Base-by-base conservation (phyloP, 768 basidiomycete genomes). In the Phanerodontia chrysosporium region DNA sequence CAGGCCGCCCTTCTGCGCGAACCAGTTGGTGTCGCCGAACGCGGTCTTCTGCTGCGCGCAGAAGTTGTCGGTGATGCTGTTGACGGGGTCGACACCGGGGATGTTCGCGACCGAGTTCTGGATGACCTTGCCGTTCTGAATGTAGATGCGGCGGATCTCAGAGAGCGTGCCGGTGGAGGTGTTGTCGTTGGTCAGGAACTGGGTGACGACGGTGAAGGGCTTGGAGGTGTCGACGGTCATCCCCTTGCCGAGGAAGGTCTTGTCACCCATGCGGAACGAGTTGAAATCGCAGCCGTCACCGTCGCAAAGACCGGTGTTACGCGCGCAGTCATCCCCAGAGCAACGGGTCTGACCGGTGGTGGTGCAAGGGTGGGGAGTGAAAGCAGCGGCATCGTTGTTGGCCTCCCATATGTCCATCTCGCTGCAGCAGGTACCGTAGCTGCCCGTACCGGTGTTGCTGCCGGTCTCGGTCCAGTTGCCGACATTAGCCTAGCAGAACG, bases 391-490 rank as follows among this genome's bases (percentile, higher is more conserved):
- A 61, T 75, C 72, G 63, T 71, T 73, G 75, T 83, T 83, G 64
- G 81, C 80, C 64, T 83, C 81, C 82, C 82, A 83, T 67, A 83
- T 74, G 67, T 83, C 82, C 81, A 83, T 83, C 71, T 83, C 82
- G 59, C 69, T 75, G 68, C 82, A 83, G 76, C 82, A 83, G n/a
- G 81, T 70, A 62, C 82, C 82, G 64, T 67, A 74, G 27, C 67
- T 27, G 35, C 82, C 81, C 7, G 69, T 70, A 27, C 81, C 81
- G 13, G 80, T 70, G 70, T 82, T 83, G 60, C 73, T 61, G 58
- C 76, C 74, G 63, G 62, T 74, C 57, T 73, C 44, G 16, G 70
- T 67, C 81, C 82, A 82, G 58, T 73, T 75, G 21, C 62, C 64
- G 32, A 76, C 67, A 74, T 83, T 83, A 55, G 80, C 79, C 80